Evolutionary conservation across 2,329 filamentous ascomycete species (phyloP), one percentile per base, ranked within the genome.

Genomic region (Botrytis squamosa): DNA sequence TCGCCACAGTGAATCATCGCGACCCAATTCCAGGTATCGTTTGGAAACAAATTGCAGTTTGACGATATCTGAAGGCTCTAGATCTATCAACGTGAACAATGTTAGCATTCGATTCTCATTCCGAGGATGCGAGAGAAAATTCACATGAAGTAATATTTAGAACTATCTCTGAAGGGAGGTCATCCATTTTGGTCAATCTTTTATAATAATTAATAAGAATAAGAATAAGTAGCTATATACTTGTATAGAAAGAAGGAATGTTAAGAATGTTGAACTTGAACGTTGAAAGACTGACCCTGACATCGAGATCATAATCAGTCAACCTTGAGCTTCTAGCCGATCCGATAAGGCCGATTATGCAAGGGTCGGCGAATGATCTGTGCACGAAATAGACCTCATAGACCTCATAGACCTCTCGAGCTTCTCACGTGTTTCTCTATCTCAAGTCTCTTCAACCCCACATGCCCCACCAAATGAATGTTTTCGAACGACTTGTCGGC

Each of bases 1-100:
- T 75, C 92, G 91, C 95, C 95, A 98, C 52, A 95, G 84, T 57
- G 86, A 87, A 78, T 92, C 88, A 80, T 97, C 93, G 73, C 93
- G 90, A 57, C 89, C 91, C 60, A 96, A 85, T 44, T 84, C 82
- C 42, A 91, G 86, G 74, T 95, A 88, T 63, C 85, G 86, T 76
- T 86, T 89, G 40, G 90, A 95, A 20, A 93, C 89, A 33, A 88
- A 86, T 82, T 95, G 93, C 49, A 95, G 84, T 72, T 83, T 86
- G 73, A 91, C 88, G 74, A 95, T 86, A 76, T 94, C 88, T 60
- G 81, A 79, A 25, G 90, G 86, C n/a, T 88, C 85, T 75, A 94
- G 87, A 79, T 87, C 90, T 92, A 57, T 57, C 4, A 68, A 10
- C 42, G 38, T 6, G 25, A 46, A 57, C 20, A 33, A 66, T 29